Evolutionary conservation across 768 basidiomycete genomes (phyloP).

Genomic region (Suillus sp.): DNA sequence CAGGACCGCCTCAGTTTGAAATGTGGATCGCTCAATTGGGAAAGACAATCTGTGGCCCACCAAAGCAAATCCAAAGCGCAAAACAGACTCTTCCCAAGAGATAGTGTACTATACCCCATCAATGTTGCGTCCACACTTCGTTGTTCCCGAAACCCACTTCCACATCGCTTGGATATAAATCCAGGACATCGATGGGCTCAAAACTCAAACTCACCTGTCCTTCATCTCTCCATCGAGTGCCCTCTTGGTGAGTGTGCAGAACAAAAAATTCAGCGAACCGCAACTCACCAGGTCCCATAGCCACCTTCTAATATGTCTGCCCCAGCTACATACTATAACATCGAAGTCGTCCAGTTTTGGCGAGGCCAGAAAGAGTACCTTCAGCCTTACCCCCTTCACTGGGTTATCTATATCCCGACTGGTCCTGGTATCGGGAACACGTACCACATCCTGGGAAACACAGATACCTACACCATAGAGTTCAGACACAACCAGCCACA

Average conservation of each 20-base stretch:
- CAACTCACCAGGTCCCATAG: background rate
- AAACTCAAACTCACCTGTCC: background rate
- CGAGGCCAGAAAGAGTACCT: conserved; percentile 23
- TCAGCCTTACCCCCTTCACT: conserved; percentile 24
- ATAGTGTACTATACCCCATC: background rate
- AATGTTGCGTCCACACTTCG: background rate
- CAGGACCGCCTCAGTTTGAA: background rate
- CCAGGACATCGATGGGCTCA: background rate
- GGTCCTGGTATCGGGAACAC: conserved; percentile 23
- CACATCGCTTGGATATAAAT: background rate
- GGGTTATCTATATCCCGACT: conserved; percentile 34
- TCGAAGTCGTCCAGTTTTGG: conserved; percentile 36
- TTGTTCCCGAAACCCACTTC: background rate
- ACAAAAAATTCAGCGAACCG: background rate
- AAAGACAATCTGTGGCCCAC: background rate
- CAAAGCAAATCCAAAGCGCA: background rate
- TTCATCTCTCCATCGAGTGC: background rate
- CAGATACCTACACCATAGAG: conserved; percentile 27
- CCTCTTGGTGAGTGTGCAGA: background rate
- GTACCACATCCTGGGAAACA: conserved; percentile 30
- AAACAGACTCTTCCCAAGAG: background rate
- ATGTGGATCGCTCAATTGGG: background rate
- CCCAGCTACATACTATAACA: conserved; percentile 22
- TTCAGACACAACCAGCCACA: conserved; percentile 14
- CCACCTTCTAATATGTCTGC: conserved; percentile 15